Evolutionary conservation across 768 basidiomycete species (phyloP), one percentile per base, ranked within the genome.

Genomic region (Suillus plorans): DNA sequence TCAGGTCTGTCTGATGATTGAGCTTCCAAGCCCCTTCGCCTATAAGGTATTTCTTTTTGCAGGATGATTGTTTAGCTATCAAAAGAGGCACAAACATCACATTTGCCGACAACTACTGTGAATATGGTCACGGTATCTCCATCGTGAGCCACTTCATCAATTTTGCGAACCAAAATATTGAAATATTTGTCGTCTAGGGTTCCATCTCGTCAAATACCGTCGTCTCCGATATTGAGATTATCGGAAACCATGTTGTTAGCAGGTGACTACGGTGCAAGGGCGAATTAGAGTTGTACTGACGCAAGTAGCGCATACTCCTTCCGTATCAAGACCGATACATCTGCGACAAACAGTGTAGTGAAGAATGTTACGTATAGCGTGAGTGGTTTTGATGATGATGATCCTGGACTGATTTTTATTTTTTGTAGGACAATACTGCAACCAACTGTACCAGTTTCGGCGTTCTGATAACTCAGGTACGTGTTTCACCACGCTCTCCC

Each of bases 1-100:
- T 34, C 73, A 75, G 69, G 74, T 52, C 8, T 12, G 34, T 62
- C 13, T 60, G 18, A 36, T 1, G 22, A 60, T 62, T 9, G 50
- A 18, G 4, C 25, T 31, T 59, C 6, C 7, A 25, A 7, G 2
- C 36, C 34, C 10, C 55, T 60, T 22, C 22, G 10, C 61, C 20
- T 22, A 50, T 7, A 16, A 59, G 10, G 18, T 42, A 28, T 59
- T 20, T 44, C 28, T 62, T 44, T n/a, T 64, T 66, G 73, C 73
- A 75, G 81, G 87, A 90, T 64, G 89, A 90, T 68, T 90, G 88
- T 70, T 75, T 90, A 31, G 86, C 89, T 22, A 79, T 84, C 68
- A 81, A 80, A 68, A 63, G 61, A 25, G 81, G 81, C 18, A 64
- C 75, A 7, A 83, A 82, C 66, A 83, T 85, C 53, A 45, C 76